Conservation (phyloP, 257 asterid genomes). For the Plantago elongata region DNA sequence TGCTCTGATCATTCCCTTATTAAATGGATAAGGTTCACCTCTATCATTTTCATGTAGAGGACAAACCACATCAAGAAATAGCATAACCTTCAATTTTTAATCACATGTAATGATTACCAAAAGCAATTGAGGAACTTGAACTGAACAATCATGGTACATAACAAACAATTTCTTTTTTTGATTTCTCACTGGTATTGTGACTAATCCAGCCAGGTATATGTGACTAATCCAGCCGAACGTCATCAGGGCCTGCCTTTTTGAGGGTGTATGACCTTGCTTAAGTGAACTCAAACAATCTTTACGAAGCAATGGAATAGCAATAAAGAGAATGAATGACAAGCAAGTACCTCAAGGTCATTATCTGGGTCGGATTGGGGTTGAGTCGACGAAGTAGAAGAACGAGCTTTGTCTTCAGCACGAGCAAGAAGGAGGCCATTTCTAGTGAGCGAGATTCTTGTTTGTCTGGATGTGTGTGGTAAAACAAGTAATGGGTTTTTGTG, state of each 20-base stretch:
- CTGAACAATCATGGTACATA: too few relatives aligned
- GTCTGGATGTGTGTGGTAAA: constrained; percentile 24
- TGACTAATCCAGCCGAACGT: too few relatives aligned
- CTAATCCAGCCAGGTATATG: too few relatives aligned
- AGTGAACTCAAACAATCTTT: constrained; percentile 8
- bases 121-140: too few relatives aligned
- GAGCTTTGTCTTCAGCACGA: constrained; percentile 71
- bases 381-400: constrained; percentile 45
- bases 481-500: constrained; percentile 24
- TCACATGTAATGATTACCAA: too few relatives aligned
- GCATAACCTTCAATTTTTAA: too few relatives aligned
- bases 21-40: neutral
- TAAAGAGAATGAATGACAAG: constrained; percentile 1
- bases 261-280: too few relatives aligned
- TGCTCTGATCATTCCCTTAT: neutral
- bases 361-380: constrained; percentile 31
- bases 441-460: constrained; percentile 29
- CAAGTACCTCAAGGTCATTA: constrained; percentile 42
- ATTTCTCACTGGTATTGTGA: too few relatives aligned
- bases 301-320: constrained; percentile 1
- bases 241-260: too few relatives aligned
- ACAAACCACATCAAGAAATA: neutral
- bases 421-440: constrained; percentile 53
- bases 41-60: constrained; percentile 2
- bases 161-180: too few relatives aligned